phyloP scores from a whole-genome alignment of 441 rosid genomes.

The Brassica balearica region DNA sequence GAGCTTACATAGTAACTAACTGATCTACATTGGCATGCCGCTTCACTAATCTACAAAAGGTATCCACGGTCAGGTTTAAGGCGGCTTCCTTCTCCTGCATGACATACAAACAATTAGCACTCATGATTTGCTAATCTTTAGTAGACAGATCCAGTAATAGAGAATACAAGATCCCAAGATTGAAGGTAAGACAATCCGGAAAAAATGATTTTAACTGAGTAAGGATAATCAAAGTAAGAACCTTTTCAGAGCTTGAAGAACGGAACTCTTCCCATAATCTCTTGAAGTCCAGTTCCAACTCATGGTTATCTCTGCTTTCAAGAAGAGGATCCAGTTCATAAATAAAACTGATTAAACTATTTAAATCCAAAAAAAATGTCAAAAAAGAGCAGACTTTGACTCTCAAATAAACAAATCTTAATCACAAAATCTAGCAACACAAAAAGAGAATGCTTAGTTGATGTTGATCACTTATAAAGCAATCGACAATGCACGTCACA shows the following conservation, averaged over 20 bases:
- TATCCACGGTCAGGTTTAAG: slow-evolving; percentile 90
- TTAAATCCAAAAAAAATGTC: slow-evolving; percentile 16
- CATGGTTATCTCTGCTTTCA: slow-evolving; percentile 78
- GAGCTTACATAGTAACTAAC: slow-evolving; percentile 86
- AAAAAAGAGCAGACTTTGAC: slow-evolving; percentile 20
- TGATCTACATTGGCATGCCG: slow-evolving; percentile 94
- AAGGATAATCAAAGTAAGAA: slow-evolving; percentile 40
- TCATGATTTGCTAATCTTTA: slow-evolving; percentile 20
- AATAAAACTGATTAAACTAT: not conserved
- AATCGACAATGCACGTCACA: slow-evolving; percentile 29
- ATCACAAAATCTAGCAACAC: not conserved
- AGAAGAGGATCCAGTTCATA: slow-evolving; percentile 21
- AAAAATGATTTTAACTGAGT: not conserved
- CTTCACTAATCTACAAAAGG: slow-evolving; percentile 99
- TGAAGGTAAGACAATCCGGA: not conserved
- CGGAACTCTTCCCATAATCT: slow-evolving; percentile 99
- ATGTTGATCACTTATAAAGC: not conserved
- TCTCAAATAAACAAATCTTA: slow-evolving; percentile 13
- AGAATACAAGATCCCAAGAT: slow-evolving; percentile 25
- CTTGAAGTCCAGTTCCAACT: slow-evolving; percentile 97
- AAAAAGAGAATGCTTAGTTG: slow-evolving; percentile 22
- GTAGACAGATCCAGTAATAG: slow-evolving; percentile 18
- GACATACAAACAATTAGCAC: slow-evolving; percentile 48
- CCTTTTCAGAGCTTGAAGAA: slow-evolving; percentile 98
- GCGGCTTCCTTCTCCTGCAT: slow-evolving; percentile 99